Conservation (phyloP, 2,329 filamentous ascomycete genomes). For the Fusarium sp. region DNA sequence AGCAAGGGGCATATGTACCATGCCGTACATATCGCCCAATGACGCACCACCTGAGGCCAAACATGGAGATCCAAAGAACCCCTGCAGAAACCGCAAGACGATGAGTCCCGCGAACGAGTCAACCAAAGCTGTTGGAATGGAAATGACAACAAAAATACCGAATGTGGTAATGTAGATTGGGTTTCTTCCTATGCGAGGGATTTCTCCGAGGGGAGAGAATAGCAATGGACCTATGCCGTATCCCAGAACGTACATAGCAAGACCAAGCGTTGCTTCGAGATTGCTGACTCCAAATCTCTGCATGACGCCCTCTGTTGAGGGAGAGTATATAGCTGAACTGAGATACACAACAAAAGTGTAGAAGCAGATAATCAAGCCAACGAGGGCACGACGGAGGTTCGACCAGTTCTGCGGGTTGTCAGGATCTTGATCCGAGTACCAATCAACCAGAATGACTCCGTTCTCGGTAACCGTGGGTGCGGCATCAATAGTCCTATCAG, state of each 20-base stretch:
- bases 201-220: conserved; percentile 74
- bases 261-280: conserved; percentile 65
- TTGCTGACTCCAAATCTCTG: conserved; percentile 63
- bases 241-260: conserved; percentile 72
- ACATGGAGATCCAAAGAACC: conserved; percentile 74
- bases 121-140: conserved; percentile 71
- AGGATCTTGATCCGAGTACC: conserved; percentile 65
- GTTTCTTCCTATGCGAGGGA: conserved; percentile 74
- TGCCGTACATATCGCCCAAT: conserved; percentile 61
- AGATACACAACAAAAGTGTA: conserved; percentile 71
- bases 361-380: conserved; percentile 60
- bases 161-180: conserved; percentile 75
- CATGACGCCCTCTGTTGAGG: conserved; percentile 60
- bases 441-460: conserved; percentile 63
- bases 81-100: conserved; percentile 72
- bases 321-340: conserved; percentile 59
- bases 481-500: conserved; percentile 57
- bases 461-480: conserved; percentile 60
- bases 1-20: conserved; percentile 60
- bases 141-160: conserved; percentile 74
- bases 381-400: conserved; percentile 53
- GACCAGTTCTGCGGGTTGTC: conserved; percentile 68
- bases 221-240: conserved; percentile 73
- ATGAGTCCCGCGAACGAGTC: conserved; percentile 72
- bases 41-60: conserved; percentile 69